Base-by-base conservation (phyloP, 23 red algal species). In the Cyanidium caldarium region DNA sequence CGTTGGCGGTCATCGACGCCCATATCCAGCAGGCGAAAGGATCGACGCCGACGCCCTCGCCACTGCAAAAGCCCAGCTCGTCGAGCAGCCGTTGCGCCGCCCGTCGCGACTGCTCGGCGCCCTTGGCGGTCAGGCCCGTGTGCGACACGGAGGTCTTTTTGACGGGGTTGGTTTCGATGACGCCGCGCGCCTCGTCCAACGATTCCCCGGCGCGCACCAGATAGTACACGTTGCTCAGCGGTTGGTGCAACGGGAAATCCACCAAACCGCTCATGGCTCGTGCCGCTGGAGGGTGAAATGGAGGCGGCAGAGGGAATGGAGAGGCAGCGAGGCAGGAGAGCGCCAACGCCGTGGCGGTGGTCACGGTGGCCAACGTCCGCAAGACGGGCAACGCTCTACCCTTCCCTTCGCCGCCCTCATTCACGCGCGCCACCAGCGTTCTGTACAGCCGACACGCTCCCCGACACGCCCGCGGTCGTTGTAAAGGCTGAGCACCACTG, bases 151-250 rank as follows among this genome's bases (percentile, higher is more conserved):
- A 82, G 14, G 77, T 65, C 38, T 85, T 85, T 37, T 94, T 21
- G 19, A 82, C 87, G n/a, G 87, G 87, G 61, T 94, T 94, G 44
- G 87, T 71, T 21, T 67, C 72, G 3, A 71, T 13, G 16, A 77
- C 65, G 5, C 79, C 45, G 42, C 38, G 65, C 2, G 57, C 42
- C 37, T 77, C 76, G 14, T 69, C 76, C 38, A 75, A 36, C 7
- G 87, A 80, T 45, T 94, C 87, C 35, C 74, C 79, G 17, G 87
- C 87, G 23, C 87, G 81, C 73, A 94, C 72, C 12, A 85, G 74
- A 61, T 51, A 81, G 51, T 94, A 94, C 13, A 33, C 37, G 57
- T 91, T 91, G 34, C 66, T 72, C 0, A 91, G 75, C 12, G 78
- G 44, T 35, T 91, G 72, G 0, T 42, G 17, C 1, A 91, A 68